Base-by-base conservation (phyloP, 305 asterid genomes). In the Petunia hybrid region DNA sequence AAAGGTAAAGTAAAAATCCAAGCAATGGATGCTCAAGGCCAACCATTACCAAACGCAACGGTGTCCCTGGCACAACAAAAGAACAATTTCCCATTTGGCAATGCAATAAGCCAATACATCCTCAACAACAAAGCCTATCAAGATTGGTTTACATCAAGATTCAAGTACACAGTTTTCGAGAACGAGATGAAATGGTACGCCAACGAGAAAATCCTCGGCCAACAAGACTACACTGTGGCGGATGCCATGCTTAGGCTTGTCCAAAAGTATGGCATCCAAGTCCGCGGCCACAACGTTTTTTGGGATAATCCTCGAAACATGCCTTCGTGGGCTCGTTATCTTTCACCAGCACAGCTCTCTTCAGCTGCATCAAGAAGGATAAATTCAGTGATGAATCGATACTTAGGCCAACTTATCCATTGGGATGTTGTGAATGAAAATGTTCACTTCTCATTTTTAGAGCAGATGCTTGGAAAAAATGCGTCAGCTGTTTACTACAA, bases 401-500 rank as follows among this genome's bases (percentile, higher is more conserved):
- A 94, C 65, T 7, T 14, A 2, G 91, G 94, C 1, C 76, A 87
- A 60, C 55, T 94, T 1, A 76, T 94, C 9, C 94, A 89, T 3
- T 94, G 98, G 97, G 98, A 94, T 66, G 97, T 90, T 1, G 82
- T 88, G 66, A 94, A 92, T 45, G 97, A 91, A 84, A 92, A 91
- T 67, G 1, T 92, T n/a, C 94, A 91, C 14, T 83, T 45, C 64
- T 46, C 61, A 0, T 91, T 88, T 87, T 86, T 85, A 4, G 97
- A 92, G 84, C 61, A 77, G 61, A 89, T 71, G 81, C 84, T 92
- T 0, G 90, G 92, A 0, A 3, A 8, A 3, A 56, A n/a, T 3
- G 87, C 83, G 0, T 88, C 97, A 0, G 10, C 81, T 31, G 0
- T 3, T 0, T 86, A 70, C 79, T 91, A 83, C 78, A 1, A 67